Evolutionary conservation across 129 eudicot genomes (phyloP).

Genomic region (Pittosporum tobira): DNA sequence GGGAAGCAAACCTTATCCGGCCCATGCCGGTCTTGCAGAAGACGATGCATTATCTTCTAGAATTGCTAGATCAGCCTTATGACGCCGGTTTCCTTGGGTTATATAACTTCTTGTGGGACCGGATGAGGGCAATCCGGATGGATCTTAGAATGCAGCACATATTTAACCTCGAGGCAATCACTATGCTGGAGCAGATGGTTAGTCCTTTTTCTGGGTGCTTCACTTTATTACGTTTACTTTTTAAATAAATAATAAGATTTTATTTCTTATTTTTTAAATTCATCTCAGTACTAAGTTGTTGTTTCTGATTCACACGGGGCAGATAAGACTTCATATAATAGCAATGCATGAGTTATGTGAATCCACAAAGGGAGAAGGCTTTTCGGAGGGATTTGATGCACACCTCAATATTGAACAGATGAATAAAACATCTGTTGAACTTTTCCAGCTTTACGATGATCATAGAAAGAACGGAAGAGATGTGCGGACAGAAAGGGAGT

Average conservation of each 20-base stretch:
- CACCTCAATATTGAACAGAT: slow-evolving; percentile 98
- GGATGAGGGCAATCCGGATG: slow-evolving; percentile 98
- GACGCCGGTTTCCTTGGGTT: slow-evolving; percentile 74
- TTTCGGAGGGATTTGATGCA: slow-evolving; percentile 98
- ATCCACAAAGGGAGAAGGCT: slow-evolving; percentile 92
- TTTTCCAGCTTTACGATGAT: slow-evolving; percentile 88
- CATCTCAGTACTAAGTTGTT: slow-evolving; percentile 1
- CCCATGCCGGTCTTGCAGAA: slow-evolving; percentile 80
- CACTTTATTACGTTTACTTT: no score
- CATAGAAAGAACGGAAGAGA: slow-evolving; percentile 80
- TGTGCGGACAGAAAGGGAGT: slow-evolving; percentile 87
- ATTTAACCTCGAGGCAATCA: slow-evolving; percentile 63
- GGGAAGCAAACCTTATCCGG: slow-evolving; percentile 87
- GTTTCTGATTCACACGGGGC: slow-evolving; percentile 15
- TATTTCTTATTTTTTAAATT: no score
- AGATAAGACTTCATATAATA: slow-evolving; percentile 91
- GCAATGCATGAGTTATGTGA: slow-evolving; percentile 98
- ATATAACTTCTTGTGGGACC: slow-evolving; percentile 94
- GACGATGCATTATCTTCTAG: slow-evolving; percentile 82
- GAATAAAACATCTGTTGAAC: slow-evolving; percentile 95
- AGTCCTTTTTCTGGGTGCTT: slow-evolving; percentile 15
- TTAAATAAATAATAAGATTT: no score
- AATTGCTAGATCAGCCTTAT: slow-evolving; percentile 70
- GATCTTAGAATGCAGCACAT: slow-evolving; percentile 98
- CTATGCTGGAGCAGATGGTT: slow-evolving; percentile 97